Evolutionary conservation across 2,329 filamentous ascomycete genomes (phyloP).

Genomic region (Cadophora luteo-olivacea): DNA sequence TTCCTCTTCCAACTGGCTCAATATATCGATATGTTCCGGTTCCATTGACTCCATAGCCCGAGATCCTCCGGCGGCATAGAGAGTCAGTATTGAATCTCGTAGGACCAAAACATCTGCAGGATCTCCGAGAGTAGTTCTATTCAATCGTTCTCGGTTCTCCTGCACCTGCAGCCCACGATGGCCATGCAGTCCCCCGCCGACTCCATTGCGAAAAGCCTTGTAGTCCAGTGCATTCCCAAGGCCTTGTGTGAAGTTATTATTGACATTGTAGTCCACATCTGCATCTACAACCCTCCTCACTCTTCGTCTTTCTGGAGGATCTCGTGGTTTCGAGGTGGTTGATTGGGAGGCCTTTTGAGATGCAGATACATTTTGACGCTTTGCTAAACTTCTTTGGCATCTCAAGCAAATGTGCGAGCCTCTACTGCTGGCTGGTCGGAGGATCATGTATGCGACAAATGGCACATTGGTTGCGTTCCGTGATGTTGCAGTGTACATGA

Average conservation of each 20-base stretch:
- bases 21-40: conserved; percentile 41
- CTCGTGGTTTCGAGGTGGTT: conserved; percentile 20
- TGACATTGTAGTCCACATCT: background rate
- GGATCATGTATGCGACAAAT: conserved; percentile 45
- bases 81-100: conserved; percentile 38
- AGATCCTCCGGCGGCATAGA: conserved; percentile 23
- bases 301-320: background rate
- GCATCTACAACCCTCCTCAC: background rate
- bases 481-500: background rate
- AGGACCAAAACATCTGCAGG: conserved; percentile 43
- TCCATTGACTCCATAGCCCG: conserved; percentile 12
- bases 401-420: conserved; percentile 44
- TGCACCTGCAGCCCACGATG: conserved; percentile 31
- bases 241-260: background rate
- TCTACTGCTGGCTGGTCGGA: conserved; percentile 32
- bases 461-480: background rate
- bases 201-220: conserved; percentile 19
- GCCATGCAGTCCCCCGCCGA: conserved; percentile 30
- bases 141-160: conserved; percentile 35
- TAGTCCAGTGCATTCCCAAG: conserved; percentile 8
- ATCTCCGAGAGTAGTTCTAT: conserved; percentile 36
- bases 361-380: conserved; percentile 21
- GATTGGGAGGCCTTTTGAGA: conserved; percentile 30
- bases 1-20: conserved; percentile 40
- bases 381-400: conserved; percentile 41